phyloP scores from a whole-genome alignment of 2,329 filamentous ascomycete genomes.

The Talaromyces islandicus region DNA sequence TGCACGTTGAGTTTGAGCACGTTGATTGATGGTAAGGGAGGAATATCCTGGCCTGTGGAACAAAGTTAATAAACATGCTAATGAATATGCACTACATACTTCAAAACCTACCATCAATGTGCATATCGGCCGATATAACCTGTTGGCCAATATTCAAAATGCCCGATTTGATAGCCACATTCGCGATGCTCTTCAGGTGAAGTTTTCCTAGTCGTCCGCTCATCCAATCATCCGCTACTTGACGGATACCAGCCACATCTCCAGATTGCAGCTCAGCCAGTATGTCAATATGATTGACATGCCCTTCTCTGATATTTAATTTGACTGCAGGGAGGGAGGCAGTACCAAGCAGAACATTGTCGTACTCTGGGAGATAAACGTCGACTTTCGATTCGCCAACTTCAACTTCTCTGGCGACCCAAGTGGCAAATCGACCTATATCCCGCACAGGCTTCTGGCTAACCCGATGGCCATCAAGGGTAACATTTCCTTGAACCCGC shows the following conservation, averaged over 20 bases:
- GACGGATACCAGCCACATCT: slow-evolving; percentile 68
- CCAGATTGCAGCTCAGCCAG: slow-evolving; percentile 70
- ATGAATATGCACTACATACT: slow-evolving; percentile 22
- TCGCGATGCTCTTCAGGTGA: slow-evolving; percentile 65
- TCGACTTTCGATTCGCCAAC: slow-evolving; percentile 66
- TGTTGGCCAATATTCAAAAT: slow-evolving; percentile 74
- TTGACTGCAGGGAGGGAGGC: slow-evolving; percentile 69
- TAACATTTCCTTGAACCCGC: slow-evolving; percentile 75
- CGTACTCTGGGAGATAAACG: slow-evolving; percentile 78
- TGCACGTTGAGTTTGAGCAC: slow-evolving; percentile 74
- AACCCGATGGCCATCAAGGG: slow-evolving; percentile 72
- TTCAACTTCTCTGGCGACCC: slow-evolving; percentile 70
- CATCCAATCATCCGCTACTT: slow-evolving; percentile 82
- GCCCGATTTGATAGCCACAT: slow-evolving; percentile 71
- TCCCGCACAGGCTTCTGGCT: slow-evolving; percentile 63
- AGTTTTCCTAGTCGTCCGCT: slow-evolving; percentile 68
- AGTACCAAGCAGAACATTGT: slow-evolving; percentile 68
- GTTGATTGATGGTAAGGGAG: slow-evolving; percentile 72
- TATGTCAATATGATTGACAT: slow-evolving; percentile 72
- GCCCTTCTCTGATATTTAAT: slow-evolving; percentile 70
- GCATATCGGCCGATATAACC: slow-evolving; percentile 64
- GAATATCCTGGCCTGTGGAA: slow-evolving; percentile 55
- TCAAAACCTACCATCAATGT: slow-evolving; percentile 74
- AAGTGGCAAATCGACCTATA: slow-evolving; percentile 72
- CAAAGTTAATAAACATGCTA: background rate